Evolutionary conservation across 176 grass and related monocot species (phyloP).

Genomic region (Pharus latifolius): DNA sequence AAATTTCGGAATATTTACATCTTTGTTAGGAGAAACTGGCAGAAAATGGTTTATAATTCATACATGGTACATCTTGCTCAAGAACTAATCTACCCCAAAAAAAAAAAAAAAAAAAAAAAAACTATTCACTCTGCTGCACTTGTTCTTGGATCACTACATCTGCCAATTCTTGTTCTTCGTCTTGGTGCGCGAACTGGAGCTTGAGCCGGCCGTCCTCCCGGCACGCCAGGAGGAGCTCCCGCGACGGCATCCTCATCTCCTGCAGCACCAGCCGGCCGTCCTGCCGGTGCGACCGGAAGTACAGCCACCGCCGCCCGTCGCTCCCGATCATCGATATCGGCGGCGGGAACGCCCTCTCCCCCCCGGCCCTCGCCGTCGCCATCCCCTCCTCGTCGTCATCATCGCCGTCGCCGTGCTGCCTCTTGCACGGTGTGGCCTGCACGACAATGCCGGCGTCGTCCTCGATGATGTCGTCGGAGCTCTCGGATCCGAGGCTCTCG

Average conservation of each 20-base stretch:
- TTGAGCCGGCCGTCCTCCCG: slow-evolving; percentile 50
- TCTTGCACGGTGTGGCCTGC: not conserved
- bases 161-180: not conserved
- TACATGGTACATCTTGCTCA: not conserved
- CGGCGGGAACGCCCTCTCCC: slow-evolving; percentile 29
- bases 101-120: not conserved
- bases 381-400: not conserved
- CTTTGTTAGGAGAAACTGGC: not conserved
- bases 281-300: slow-evolving; percentile 29
- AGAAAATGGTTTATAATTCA: too few relatives aligned
- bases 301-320: slow-evolving; percentile 54
- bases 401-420: not conserved
- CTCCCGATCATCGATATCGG: slow-evolving; percentile 59
- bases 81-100: not conserved
- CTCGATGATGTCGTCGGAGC: slow-evolving; percentile 40
- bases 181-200: slow-evolving; percentile 34
- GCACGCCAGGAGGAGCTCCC: slow-evolving; percentile 47
- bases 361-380: not conserved
- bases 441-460: not conserved
- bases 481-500: slow-evolving; percentile 72
- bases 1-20: slow-evolving; percentile 17
- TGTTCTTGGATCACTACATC: not conserved
- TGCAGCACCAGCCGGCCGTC: slow-evolving; percentile 50
- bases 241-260: slow-evolving; percentile 50
- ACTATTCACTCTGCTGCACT: not conserved